phyloP scores from a whole-genome alignment of 768 basidiomycete species.

The Calocybe cyanea region DNA sequence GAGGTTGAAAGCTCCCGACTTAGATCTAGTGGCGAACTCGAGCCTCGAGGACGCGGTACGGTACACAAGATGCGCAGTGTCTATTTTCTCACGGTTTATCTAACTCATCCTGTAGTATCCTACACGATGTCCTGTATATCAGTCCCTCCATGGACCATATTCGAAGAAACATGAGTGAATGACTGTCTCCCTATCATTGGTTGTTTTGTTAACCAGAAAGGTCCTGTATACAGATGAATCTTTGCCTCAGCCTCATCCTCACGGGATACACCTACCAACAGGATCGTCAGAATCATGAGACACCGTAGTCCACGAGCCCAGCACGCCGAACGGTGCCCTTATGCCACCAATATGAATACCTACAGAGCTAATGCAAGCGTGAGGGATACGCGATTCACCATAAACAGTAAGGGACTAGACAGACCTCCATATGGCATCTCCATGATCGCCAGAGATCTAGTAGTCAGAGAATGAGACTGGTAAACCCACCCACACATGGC shows the following conservation, averaged over 20 bases:
- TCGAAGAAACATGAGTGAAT: too few relatives aligned
- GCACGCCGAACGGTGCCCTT: slow-evolving; percentile 54
- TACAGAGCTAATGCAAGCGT: slow-evolving; percentile 40
- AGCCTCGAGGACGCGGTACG: not conserved
- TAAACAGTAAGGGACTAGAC: slow-evolving; percentile 10
- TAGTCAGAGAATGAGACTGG: not conserved
- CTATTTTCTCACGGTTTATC: slow-evolving; percentile 9
- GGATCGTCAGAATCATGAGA: slow-evolving; percentile 43
- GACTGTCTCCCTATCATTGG: too few relatives aligned
- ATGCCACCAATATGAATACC: slow-evolving; percentile 60
- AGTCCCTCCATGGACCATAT: too few relatives aligned
- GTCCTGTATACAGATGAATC: slow-evolving; percentile 20
- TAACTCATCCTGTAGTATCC: too few relatives aligned
- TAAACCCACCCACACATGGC: not conserved
- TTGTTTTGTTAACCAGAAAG: slow-evolving; percentile 31
- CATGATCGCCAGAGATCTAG: slow-evolving; percentile 49
- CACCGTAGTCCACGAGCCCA: slow-evolving; percentile 49
- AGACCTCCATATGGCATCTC: slow-evolving; percentile 55
- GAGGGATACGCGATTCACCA: not conserved
- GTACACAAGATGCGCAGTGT: not conserved
- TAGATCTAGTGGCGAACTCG: not conserved
- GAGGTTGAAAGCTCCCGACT: not conserved
- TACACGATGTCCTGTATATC: too few relatives aligned
- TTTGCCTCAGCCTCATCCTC: not conserved
- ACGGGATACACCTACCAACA: slow-evolving; percentile 30